Evolutionary conservation across 305 asterid species (phyloP).

Genomic region (Plantago coronopus): DNA sequence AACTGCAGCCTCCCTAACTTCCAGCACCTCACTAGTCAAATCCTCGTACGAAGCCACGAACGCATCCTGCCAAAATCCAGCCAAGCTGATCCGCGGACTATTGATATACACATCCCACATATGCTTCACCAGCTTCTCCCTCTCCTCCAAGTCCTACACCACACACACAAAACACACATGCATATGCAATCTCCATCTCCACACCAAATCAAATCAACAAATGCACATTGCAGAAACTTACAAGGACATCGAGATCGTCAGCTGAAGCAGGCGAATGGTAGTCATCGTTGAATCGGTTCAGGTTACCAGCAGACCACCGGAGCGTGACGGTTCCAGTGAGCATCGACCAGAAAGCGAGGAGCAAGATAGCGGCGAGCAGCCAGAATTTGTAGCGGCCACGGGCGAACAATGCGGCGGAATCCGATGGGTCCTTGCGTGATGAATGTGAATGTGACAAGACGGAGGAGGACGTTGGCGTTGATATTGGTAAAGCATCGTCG

Average conservation of each 20-base stretch:
- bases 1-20: conserved; percentile 58
- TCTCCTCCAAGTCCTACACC: conserved; percentile 80
- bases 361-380: conserved; percentile 58
- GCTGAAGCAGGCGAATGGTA: conserved; percentile 39
- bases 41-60: conserved; percentile 83
- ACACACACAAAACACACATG: conserved; percentile 18
- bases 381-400: conserved; percentile 61
- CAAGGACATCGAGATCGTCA: conserved; percentile 85
- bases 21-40: conserved; percentile 60
- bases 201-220: not conserved
- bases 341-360: conserved; percentile 75
- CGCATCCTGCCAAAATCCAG: conserved; percentile 78
- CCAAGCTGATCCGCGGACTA: conserved; percentile 55
- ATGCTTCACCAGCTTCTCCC: conserved; percentile 80
- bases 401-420: conserved; percentile 25
- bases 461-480: conserved; percentile 54
- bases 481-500: conserved; percentile 57
- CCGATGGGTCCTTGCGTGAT: conserved; percentile 4
- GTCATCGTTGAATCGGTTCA: conserved; percentile 24
- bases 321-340: conserved; percentile 65
- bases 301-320: conserved; percentile 35
- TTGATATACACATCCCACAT: conserved; percentile 90
- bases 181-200: not conserved
- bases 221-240: conserved; percentile 19
- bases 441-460: not conserved